Evolutionary conservation across 345 rosid species (phyloP), one percentile per base, ranked within the genome.

Genomic region (Camelina sativa): DNA sequence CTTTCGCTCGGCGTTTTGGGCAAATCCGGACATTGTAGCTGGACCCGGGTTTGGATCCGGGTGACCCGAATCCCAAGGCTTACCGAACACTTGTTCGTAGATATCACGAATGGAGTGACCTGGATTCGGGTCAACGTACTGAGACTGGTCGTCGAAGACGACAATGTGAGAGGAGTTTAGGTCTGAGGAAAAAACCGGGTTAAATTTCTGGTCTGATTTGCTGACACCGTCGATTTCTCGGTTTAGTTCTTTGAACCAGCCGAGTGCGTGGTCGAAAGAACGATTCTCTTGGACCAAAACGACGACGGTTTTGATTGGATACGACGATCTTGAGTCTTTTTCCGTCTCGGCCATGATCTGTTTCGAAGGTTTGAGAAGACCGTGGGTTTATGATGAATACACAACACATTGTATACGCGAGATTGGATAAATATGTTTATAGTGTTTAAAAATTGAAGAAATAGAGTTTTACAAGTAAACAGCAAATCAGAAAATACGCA

Each of bases 211-310:
- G 48, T 93, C 89, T 0, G 93, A 78, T 37, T 94, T 91, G 0
- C 82, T 79, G 11, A 88, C 92, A 13, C 97, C 98, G 50, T 89
- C 82, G 55, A 93, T 91, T 67, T 89, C 86, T 1, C 82, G 90
- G 81, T 91, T 88, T 43, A 88, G 69, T 8, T 86, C 76, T 57
- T 91, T 93, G 79, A 89, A 82, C 97, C 98, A 91, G 16, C 98
- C 98, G 2, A 93, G 81, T 48, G 85, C 86, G 84, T 93, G 98
- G 76, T 91, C 97, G 58, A 93, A 93, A 37, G 98, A 93, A 23
- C 97, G 93, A 84, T 91, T 93, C 69, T 93, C 97, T 79, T 88
- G 98, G 37, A 91, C 89, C 40, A 93, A 78, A 16, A 93, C 87
- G 13, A 93, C 97, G 17, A 93, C 80, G 50, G 95, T 89, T 82